Evolutionary conservation across 1,139 yeast species (phyloP).

Genomic region (Blastobotrys ciferrii): DNA sequence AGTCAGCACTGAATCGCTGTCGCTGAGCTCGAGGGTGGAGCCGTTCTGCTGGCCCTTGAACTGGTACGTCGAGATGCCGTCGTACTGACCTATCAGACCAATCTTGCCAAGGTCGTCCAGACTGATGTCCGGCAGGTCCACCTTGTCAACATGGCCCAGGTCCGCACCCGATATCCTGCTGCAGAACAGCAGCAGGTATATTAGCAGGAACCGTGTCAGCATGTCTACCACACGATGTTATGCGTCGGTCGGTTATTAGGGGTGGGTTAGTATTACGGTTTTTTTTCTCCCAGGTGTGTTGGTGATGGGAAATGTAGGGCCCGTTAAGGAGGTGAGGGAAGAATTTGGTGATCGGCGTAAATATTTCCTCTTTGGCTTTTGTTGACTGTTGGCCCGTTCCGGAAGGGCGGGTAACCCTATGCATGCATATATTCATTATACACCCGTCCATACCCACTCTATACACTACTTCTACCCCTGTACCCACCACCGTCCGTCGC

Average conservation of each 20-base stretch:
- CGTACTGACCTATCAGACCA: conserved; percentile 64
- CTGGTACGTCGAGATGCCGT: conserved; percentile 57
- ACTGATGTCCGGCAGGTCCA: conserved; percentile 32
- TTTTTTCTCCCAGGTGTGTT: conserved; percentile 2
- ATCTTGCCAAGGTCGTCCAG: conserved; percentile 41
- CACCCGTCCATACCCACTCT: too few relatives aligned
- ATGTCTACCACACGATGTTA: not conserved
- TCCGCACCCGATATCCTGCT: conserved; percentile 1
- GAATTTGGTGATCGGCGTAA: conserved; percentile 5
- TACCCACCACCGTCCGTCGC: too few relatives aligned
- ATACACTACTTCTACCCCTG: too few relatives aligned
- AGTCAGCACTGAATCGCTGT: conserved; percentile 23
- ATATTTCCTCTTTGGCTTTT: conserved; percentile 1
- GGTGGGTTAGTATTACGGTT: not conserved
- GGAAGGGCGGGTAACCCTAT: conserved; percentile 4
- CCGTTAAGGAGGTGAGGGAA: conserved; percentile 4
- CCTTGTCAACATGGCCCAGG: conserved; percentile 17
- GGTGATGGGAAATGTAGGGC: not conserved
- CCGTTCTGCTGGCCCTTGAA: conserved; percentile 49
- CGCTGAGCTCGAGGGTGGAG: conserved; percentile 13
- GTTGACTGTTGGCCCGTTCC: conserved; percentile 2
- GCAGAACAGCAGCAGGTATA: not conserved
- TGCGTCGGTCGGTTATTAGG: not conserved
- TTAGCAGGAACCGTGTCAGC: not conserved
- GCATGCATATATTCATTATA: too few relatives aligned